Conservation (phyloP, 192 early-diverging fungal genomes). For the Cladochytrium replicatum region DNA sequence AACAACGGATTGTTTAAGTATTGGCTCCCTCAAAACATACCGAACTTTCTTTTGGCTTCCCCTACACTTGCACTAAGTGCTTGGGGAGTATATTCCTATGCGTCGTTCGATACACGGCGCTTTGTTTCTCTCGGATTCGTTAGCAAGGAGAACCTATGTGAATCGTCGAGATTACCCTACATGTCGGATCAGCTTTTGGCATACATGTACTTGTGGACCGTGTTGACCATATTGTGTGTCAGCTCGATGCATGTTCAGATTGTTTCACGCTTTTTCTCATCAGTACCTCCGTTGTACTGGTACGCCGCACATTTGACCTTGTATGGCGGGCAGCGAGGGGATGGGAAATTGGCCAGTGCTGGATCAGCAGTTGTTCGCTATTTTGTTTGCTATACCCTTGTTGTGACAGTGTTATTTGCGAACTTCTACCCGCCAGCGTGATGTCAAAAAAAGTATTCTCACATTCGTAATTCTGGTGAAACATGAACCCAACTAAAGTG, state of each 20-base stretch:
- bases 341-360: neutral
- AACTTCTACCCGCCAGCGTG: constrained; percentile 85
- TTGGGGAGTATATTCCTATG: constrained; percentile 49
- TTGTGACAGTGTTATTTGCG: constrained; percentile 73
- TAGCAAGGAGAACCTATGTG: too few relatives aligned
- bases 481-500: too few relatives aligned
- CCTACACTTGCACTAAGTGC: constrained; percentile 66
- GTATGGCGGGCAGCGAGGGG: constrained; percentile 5
- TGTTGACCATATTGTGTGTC: constrained; percentile 47
- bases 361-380: constrained; percentile 41
- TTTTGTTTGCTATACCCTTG: constrained; percentile 65
- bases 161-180: constrained; percentile 1
- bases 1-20: constrained; percentile 79
- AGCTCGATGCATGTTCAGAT: constrained; percentile 88
- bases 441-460: too few relatives aligned
- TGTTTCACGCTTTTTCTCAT: constrained; percentile 75
- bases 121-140: constrained; percentile 51
- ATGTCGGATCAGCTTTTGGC: constrained; percentile 25
- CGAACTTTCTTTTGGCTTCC: constrained; percentile 78
- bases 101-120: constrained; percentile 33
- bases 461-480: too few relatives aligned
- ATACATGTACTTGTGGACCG: constrained; percentile 60
- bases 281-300: constrained; percentile 72
- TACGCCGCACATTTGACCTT: constrained; percentile 51
- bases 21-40: constrained; percentile 71